phyloP scores from a whole-genome alignment of 2,329 filamentous ascomycete species.

The Colletotrichum lupini region DNA sequence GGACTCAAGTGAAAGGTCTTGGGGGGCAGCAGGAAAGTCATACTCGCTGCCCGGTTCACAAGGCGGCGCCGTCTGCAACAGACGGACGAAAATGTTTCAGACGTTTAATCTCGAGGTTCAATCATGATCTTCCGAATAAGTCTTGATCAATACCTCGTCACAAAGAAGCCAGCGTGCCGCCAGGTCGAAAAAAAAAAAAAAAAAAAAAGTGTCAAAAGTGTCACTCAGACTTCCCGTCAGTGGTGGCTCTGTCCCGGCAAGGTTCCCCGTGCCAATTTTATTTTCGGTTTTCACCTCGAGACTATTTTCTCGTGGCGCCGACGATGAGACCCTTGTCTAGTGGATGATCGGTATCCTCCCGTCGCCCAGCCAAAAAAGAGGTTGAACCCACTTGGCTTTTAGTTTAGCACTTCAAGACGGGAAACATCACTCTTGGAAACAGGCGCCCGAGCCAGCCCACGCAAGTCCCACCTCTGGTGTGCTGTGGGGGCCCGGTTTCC shows the following conservation, averaged over 20 bases:
- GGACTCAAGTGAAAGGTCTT: neutral
- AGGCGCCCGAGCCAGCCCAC: conserved; percentile 11
- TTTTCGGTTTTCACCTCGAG: neutral
- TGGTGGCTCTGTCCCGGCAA: neutral
- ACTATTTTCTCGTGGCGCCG: neutral
- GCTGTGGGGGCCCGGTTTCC: conserved; percentile 19
- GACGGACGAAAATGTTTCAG: neutral
- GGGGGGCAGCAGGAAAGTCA: neutral
- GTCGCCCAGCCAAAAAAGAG: conserved; percentile 30
- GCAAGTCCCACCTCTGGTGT: neutral
- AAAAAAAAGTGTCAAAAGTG: neutral
- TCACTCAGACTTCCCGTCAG: too few relatives aligned
- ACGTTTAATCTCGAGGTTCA: neutral
- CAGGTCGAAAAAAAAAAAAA: neutral
- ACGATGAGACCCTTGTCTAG: conserved; percentile 16
- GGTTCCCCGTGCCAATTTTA: neutral
- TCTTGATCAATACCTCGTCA: too few relatives aligned
- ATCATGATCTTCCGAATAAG: too few relatives aligned
- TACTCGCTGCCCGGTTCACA: neutral
- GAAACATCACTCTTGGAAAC: neutral
- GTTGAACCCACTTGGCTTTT: too few relatives aligned
- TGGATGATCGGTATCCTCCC: conserved; percentile 33
- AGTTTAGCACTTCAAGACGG: neutral
- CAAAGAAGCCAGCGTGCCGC: too few relatives aligned
- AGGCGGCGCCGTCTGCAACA: neutral